These are phyloP conservation scores for Talaromyces trachyspermus DNA, from an alignment of 495 filamentous ascomycete species.

Conservation along the genomic window DNA sequence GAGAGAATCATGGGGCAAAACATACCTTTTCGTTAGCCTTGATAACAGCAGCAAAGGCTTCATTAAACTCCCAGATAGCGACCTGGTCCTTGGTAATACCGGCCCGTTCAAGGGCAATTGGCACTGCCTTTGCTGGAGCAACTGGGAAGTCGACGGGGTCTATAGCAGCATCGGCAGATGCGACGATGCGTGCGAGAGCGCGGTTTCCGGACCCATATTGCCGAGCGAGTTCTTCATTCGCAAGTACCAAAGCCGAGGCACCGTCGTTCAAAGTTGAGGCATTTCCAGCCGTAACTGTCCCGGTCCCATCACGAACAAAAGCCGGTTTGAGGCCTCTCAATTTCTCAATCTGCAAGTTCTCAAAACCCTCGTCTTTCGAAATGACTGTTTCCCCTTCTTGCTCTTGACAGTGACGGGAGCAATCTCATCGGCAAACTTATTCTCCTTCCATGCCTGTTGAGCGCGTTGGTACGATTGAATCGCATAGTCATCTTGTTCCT, in stretches of 20 bases:
- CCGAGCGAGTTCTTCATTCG: slow-evolving; percentile 64
- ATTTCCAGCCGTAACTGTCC: slow-evolving; percentile 92
- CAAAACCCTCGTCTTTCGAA: slow-evolving; percentile 78
- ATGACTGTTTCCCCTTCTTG: slow-evolving; percentile 79
- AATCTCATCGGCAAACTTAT: slow-evolving; percentile 79
- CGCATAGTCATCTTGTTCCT: slow-evolving; percentile 85
- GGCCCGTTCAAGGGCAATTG: slow-evolving; percentile 79
- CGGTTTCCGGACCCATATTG: slow-evolving; percentile 65
- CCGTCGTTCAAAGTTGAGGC: slow-evolving; percentile 91
- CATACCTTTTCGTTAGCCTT: slow-evolving; percentile 85
- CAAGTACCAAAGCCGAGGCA: slow-evolving; percentile 82
- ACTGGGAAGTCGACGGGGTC: slow-evolving; percentile 95
- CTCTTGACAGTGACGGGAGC: slow-evolving; percentile 74
- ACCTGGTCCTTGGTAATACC: slow-evolving; percentile 86
- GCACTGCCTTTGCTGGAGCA: slow-evolving; percentile 86
- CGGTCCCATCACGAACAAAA: slow-evolving; percentile 73
- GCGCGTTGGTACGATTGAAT: slow-evolving; percentile 81
- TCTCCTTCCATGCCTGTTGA: slow-evolving; percentile 79
- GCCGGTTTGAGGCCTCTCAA: slow-evolving; percentile 82
- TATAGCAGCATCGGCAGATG: slow-evolving; percentile 82
- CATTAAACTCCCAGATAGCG: slow-evolving; percentile 95
- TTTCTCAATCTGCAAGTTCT: slow-evolving; percentile 77
- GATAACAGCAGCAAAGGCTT: slow-evolving; percentile 94
- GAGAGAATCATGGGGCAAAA: background rate
- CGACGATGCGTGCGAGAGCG: slow-evolving; percentile 77